Percentiles rank a stretch among this genome's conserved stretches.
Conservation (phyloP, 768 basidiomycete species). For the Termitomyces sp. region DNA sequence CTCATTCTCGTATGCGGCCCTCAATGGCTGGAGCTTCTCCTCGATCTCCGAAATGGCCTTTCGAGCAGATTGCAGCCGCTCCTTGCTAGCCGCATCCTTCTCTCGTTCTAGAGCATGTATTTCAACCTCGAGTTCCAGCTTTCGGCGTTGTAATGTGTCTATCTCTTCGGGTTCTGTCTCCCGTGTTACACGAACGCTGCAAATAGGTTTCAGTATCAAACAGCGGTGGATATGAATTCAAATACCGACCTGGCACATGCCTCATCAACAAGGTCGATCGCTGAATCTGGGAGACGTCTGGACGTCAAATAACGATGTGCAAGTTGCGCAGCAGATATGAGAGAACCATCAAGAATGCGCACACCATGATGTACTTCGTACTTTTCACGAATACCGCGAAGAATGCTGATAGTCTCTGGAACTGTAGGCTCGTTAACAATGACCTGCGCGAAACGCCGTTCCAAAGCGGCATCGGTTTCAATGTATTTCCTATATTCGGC, state of each 20-base stretch:
- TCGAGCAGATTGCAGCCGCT: slow-evolving; percentile 65
- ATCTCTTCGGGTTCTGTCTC: slow-evolving; percentile 94
- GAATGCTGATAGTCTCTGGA: slow-evolving; percentile 84
- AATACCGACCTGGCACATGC: slow-evolving; percentile 72
- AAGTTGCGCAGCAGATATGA: slow-evolving; percentile 85
- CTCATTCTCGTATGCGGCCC: slow-evolving; percentile 82
- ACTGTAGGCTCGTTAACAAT: slow-evolving; percentile 89
- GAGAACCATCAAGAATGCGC: slow-evolving; percentile 78
- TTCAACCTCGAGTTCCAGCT: slow-evolving; percentile 90
- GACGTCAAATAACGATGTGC: slow-evolving; percentile 91
- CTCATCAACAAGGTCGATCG: slow-evolving; percentile 91
- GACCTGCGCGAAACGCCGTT: slow-evolving; percentile 91
- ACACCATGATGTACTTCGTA: slow-evolving; percentile 93
- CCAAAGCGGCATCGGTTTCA: slow-evolving; percentile 87
- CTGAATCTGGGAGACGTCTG: slow-evolving; percentile 73
- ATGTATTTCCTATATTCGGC: slow-evolving; percentile 91
- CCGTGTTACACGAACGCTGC: slow-evolving; percentile 82
- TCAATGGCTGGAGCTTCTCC: slow-evolving; percentile 76
- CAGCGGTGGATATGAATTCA: neutral
- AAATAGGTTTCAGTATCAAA: slow-evolving; percentile 1
- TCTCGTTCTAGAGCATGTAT: slow-evolving; percentile 93
- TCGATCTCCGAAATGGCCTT: slow-evolving; percentile 81
- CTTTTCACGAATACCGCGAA: slow-evolving; percentile 91
- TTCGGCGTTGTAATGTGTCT: slow-evolving; percentile 83
- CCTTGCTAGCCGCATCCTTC: slow-evolving; percentile 84